A percentile compares a stretch with the other conserved stretches of the same genome.
These are phyloP conservation scores for Podosphaera fusca DNA, from an alignment of 2,329 filamentous ascomycete genomes.

Conservation along the genomic window DNA sequence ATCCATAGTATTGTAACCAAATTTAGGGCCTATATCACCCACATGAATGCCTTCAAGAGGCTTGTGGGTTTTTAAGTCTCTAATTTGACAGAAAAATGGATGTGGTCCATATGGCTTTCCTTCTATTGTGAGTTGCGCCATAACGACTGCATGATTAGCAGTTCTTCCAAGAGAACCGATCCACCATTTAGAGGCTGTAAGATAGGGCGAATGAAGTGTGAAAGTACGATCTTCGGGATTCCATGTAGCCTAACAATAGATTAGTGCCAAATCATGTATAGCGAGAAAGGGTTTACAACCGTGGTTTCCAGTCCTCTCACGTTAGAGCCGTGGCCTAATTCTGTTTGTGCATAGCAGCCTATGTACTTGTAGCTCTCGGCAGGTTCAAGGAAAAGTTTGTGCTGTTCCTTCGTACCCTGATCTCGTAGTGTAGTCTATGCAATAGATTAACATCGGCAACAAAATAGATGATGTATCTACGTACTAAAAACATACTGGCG, in stretches of 20 bases:
- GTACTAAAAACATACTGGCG: constrained; percentile 41
- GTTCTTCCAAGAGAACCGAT: constrained; percentile 56
- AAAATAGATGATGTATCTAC: constrained; percentile 5
- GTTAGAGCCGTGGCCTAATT: constrained; percentile 58
- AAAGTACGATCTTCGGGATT: constrained; percentile 53
- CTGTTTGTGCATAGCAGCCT: constrained; percentile 63
- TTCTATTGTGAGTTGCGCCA: constrained; percentile 49
- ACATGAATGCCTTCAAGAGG: constrained; percentile 48
- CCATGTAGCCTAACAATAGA: constrained; percentile 27
- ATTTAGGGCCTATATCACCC: constrained; percentile 62
- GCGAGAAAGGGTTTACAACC: neutral
- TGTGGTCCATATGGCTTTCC: constrained; percentile 52
- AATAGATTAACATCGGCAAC: neutral
- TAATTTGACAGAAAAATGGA: constrained; percentile 55
- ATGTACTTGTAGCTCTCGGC: constrained; percentile 49
- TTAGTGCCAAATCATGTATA: neutral
- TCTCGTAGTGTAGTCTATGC: constrained; percentile 40
- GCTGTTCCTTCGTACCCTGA: constrained; percentile 51
- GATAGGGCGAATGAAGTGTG: constrained; percentile 45
- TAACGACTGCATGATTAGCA: constrained; percentile 56
- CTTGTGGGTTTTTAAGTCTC: constrained; percentile 45
- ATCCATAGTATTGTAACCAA: constrained; percentile 58
- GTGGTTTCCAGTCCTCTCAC: constrained; percentile 31
- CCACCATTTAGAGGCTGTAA: constrained; percentile 70
- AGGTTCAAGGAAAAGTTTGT: constrained; percentile 45